These are phyloP conservation scores for Gorgonomyces haynaldii DNA, from an alignment of 192 early-diverging fungal species.

Conservation along the genomic window DNA sequence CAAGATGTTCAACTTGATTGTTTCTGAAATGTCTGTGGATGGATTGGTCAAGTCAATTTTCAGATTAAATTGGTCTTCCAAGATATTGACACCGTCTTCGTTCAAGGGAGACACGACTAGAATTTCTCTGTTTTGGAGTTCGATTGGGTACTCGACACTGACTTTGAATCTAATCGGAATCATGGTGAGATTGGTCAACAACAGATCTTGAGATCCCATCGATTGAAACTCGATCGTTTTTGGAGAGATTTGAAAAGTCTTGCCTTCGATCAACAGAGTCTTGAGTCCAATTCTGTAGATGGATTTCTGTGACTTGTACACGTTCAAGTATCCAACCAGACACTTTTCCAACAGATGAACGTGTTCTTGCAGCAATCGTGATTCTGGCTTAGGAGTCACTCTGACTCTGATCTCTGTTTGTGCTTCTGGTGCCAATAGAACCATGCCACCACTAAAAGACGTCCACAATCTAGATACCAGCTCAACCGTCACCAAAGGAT, in stretches of 20 bases:
- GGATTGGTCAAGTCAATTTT: constrained; percentile 47
- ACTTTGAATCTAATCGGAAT: constrained; percentile 61
- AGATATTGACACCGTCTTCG: constrained; percentile 37
- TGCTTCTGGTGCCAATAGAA: constrained; percentile 53
- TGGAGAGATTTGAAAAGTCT: constrained; percentile 57
- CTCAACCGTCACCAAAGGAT: constrained; percentile 52
- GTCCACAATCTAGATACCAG: constrained; percentile 71
- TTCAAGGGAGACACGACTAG: constrained; percentile 48
- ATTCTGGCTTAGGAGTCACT: constrained; percentile 50
- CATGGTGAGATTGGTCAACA: constrained; percentile 58
- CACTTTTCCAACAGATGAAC: no score
- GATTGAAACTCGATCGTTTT: constrained; percentile 58
- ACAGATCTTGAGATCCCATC: constrained; percentile 43
- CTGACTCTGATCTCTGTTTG: constrained; percentile 57
- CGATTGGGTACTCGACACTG: constrained; percentile 62
- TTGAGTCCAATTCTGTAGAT: no score
- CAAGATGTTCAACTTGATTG: constrained; percentile 59
- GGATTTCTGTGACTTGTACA: constrained; percentile 32
- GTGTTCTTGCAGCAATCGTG: no score
- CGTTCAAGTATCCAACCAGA: constrained; percentile 58
- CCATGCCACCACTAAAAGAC: constrained; percentile 57
- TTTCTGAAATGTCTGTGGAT: constrained; percentile 60
- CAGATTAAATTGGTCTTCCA: constrained; percentile 50
- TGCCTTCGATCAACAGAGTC: constrained; percentile 54
- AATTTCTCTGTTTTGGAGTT: constrained; percentile 51